Conservation (phyloP, 192 early-diverging fungal genomes). For the Funneliformis mosseae region DNA sequence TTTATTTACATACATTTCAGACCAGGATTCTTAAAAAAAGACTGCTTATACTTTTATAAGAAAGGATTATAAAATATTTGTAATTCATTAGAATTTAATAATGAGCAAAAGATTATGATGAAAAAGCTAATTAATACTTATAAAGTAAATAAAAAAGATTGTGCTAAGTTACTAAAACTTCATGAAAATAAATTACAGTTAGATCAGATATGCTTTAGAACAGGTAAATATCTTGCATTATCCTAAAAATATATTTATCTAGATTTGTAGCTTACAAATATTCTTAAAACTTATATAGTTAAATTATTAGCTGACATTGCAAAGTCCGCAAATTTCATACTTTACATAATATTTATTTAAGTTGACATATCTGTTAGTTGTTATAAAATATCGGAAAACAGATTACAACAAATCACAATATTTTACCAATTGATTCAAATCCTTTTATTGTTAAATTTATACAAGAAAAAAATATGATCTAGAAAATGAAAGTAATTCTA, state of each 20-base stretch:
- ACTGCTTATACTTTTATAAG: slow-evolving; percentile 21
- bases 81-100: slow-evolving; percentile 15
- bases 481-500: not conserved
- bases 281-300: slow-evolving; percentile 21
- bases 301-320: slow-evolving; percentile 24
- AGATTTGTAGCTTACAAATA: slow-evolving; percentile 17
- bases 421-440: slow-evolving; percentile 7
- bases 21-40: slow-evolving; percentile 26
- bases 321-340: slow-evolving; percentile 14
- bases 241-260: slow-evolving; percentile 3
- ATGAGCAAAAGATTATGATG: slow-evolving; percentile 19
- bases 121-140: slow-evolving; percentile 21
- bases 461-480: slow-evolving; percentile 15
- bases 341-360: not conserved
- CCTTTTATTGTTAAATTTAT: not conserved
- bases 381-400: slow-evolving; percentile 16
- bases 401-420: not conserved
- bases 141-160: slow-evolving; percentile 8
- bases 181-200: slow-evolving; percentile 25
- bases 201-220: slow-evolving; percentile 20
- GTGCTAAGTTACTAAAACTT: slow-evolving; percentile 16
- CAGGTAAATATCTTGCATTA: slow-evolving; percentile 25
- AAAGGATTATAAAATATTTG: slow-evolving; percentile 27
- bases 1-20: slow-evolving; percentile 12
- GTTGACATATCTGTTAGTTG: slow-evolving; percentile 14